Evolutionary conservation across 2,329 filamentous ascomycete genomes (phyloP).

Genomic region (Cytospora leucostoma): DNA sequence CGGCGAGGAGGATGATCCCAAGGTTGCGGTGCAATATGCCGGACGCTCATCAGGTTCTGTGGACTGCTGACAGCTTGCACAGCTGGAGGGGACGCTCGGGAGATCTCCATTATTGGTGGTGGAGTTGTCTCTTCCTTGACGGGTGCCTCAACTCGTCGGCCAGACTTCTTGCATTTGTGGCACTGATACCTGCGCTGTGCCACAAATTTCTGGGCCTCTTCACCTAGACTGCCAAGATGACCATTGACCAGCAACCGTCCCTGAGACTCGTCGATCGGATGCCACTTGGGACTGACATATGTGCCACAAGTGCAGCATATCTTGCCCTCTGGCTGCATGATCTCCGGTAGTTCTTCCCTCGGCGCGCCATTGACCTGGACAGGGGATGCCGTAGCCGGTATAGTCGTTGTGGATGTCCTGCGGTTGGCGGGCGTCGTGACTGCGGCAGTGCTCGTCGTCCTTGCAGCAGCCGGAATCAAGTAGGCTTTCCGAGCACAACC

Average conservation of each 20-base stretch:
- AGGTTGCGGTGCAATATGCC: constrained; percentile 26
- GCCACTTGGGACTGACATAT: constrained; percentile 76
- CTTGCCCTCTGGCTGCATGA: constrained; percentile 49
- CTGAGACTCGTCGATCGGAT: constrained; percentile 56
- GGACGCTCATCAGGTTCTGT: constrained; percentile 25
- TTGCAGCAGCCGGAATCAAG: constrained; percentile 66
- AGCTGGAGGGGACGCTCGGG: constrained; percentile 34
- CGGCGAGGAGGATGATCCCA: constrained; percentile 25
- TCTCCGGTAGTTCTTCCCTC: constrained; percentile 32
- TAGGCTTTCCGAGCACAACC: constrained; percentile 93
- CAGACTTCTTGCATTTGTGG: constrained; percentile 69
- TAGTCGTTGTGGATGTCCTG: constrained; percentile 57
- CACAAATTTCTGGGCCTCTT: constrained; percentile 60
- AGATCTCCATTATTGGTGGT: constrained; percentile 32
- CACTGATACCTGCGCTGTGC: constrained; percentile 68
- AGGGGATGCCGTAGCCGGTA: constrained; percentile 34
- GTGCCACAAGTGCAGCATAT: constrained; percentile 66
- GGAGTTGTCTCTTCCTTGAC: constrained; percentile 35
- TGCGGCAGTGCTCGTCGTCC: constrained; percentile 44
- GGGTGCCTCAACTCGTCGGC: constrained; percentile 42
- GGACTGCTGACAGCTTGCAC: constrained; percentile 27
- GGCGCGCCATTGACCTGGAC: constrained; percentile 34
- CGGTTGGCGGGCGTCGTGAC: constrained; percentile 47
- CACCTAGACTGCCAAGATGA: constrained; percentile 51
- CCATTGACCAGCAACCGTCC: constrained; percentile 56